Evolutionary conservation across 2,329 filamentous ascomycete genomes (phyloP), one percentile per base, ranked within the genome.

Genomic region (Hymenoscyphus fructigenus): DNA sequence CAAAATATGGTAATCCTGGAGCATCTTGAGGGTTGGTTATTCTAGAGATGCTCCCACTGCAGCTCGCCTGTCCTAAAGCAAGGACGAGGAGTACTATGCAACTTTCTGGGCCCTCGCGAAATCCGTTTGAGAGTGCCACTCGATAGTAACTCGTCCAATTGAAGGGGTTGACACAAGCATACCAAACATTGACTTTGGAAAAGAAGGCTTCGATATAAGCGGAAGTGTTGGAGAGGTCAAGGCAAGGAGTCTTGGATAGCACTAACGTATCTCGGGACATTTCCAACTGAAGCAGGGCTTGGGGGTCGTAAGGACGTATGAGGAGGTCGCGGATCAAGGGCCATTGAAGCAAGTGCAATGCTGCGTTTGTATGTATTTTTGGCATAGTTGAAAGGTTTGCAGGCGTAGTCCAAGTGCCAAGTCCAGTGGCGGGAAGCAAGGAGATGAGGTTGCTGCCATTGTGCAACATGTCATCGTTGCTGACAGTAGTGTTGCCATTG

Each of bases 311-410:
- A 2, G 89, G 89, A 38, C 88, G 84, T 32, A 89, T 89, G 9
- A 94, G 89, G 26, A 95, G 80, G 73, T 93, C 89, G 58, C 90
- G 85, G 69, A 94, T 93, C 69, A 93, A 81, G 14, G 91, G 91
- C 86, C 91, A 93, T 72, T 93, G 90, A 5, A 94, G 80, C 23
- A 94, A 80, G 75, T 94, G 89, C 70, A 93, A 79, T 1, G 91
- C 90, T 5, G 91, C 91, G 65, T 91, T 94, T 0, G 91, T 93
- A 76, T 94, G 91, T 17, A 90, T 83, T 77, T 92, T 93, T 26
- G 91, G 91, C 91, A 94, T 94, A 29, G 90, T 92, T 2, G 91
- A 93, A 69, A 94, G 92, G 76, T 92, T 93, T 47, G 79, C 81
- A 74, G 74, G 82, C 63, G 82, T 85, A 26, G 82, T 85, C 90